Conservation (phyloP, 768 basidiomycete genomes). For the Piloderma croceum region DNA sequence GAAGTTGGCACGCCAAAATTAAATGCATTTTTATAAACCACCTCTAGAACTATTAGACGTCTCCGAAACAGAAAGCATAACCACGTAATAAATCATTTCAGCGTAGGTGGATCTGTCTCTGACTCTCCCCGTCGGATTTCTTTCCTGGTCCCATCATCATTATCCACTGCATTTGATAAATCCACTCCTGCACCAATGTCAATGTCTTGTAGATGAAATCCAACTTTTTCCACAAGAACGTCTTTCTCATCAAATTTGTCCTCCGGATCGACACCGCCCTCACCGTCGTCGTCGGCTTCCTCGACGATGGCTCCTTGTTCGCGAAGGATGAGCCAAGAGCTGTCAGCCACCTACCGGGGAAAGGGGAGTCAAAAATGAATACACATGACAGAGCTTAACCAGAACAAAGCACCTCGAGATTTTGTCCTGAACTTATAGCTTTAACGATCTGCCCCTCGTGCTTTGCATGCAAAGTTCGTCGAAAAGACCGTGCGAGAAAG, state of each 20-base stretch:
- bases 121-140: no score
- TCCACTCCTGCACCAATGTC: no score
- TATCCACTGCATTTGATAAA: no score
- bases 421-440: slow-evolving; percentile 72
- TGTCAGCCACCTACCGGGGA: slow-evolving; percentile 47
- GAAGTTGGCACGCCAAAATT: no score
- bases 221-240: slow-evolving; percentile 40
- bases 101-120: no score
- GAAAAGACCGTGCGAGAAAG: slow-evolving; percentile 75
- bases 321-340: slow-evolving; percentile 49
- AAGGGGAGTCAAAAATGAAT: neutral
- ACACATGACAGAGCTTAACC: neutral
- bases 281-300: slow-evolving; percentile 47
- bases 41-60: no score
- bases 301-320: slow-evolving; percentile 67
- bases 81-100: no score
- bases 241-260: slow-evolving; percentile 27
- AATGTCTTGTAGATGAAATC: slow-evolving; percentile 11
- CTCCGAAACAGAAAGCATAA: no score
- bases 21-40: no score
- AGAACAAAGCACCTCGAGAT: slow-evolving; percentile 48
- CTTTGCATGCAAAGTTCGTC: slow-evolving; percentile 62
- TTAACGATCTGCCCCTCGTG: slow-evolving; percentile 77
- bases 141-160: no score
- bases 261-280: slow-evolving; percentile 19